These are phyloP conservation scores for Sechiopsis laciniata DNA, from an alignment of 306 rosid species.

Conservation along the genomic window DNA sequence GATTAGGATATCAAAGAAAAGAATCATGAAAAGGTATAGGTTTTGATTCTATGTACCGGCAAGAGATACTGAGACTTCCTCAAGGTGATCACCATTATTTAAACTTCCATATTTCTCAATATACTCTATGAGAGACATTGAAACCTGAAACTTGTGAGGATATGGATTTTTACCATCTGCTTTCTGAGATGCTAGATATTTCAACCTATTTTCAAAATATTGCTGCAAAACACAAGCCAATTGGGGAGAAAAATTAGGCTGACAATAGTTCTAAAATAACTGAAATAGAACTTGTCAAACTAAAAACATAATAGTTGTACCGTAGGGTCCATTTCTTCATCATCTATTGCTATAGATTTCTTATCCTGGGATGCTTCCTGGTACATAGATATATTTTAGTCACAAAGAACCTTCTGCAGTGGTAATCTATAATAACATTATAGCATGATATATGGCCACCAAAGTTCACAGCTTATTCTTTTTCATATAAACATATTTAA, in stretches of 20 bases:
- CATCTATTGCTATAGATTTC: constrained; percentile 52
- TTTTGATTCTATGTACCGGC: constrained; percentile 42
- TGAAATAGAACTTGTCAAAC: background rate
- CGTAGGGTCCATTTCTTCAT: constrained; percentile 88
- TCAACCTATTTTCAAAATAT: constrained; percentile 74
- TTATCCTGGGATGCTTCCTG: constrained; percentile 63
- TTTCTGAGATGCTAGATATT: constrained; percentile 50
- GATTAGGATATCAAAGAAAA: background rate
- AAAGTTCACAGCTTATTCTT: too few relatives aligned
- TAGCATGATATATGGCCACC: background rate
- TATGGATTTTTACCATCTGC: constrained; percentile 54
- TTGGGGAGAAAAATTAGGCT: background rate
- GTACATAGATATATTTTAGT: background rate
- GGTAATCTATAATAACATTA: too few relatives aligned
- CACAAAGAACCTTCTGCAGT: background rate
- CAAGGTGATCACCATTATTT: constrained; percentile 65
- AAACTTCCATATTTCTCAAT: constrained; percentile 41
- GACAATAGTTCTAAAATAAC: background rate
- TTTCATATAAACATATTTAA: background rate
- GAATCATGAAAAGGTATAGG: background rate
- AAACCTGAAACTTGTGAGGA: constrained; percentile 73
- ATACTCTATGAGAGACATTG: constrained; percentile 46
- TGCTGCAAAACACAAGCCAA: constrained; percentile 46
- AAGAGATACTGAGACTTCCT: constrained; percentile 52
- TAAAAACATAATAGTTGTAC: constrained; percentile 29